Base-by-base conservation (phyloP, 371 early-diverging fungal species). In the Mortierella sp. region DNA sequence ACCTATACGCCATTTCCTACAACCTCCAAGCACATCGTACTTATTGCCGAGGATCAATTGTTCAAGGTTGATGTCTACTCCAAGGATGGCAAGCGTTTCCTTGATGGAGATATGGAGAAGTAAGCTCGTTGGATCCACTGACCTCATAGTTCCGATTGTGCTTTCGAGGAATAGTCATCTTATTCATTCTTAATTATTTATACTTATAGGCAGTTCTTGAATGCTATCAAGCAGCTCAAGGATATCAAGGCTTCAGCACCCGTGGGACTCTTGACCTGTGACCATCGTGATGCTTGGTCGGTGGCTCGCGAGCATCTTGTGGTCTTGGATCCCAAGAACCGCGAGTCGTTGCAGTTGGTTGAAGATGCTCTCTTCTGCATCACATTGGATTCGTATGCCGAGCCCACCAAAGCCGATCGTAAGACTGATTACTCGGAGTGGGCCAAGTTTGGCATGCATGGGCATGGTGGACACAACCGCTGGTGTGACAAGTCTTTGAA, bases 401-500 rank as follows among this genome's bases (percentile, higher is more conserved):
- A 70, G 56, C 57, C 80, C 23, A 70, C 80, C 26, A 70, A 70
- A 64, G 60, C 64, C 2, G 95, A 95, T 66, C 81, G 86, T 58
- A 77, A 22, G 56, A 70, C 54, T 64, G 89, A 62, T 61, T 77
- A 28, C 76, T 72, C 80, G 35, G 68, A 81, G 8, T 85, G 85
- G 70, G 83, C 83, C 64, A 83, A 82, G 56, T 88, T 85, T 61
- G 86, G 76, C 26, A 89, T 87, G 82, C 91, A 89, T 72, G 89
- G 88, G 12, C 72, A 81, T 8, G 86, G 87, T 37, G 97, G 93
- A 6, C 91, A 89, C 76, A 96, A 97, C 80, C 89, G 97, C 5
- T 97, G 97, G 97, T 96, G 92, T 69, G 97, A 97, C 83, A 96
- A 95, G 83, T 84, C 91, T 2, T 37, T 93, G n/a, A 88, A 83